phyloP scores from a whole-genome alignment of 208 protist species.

The Leishmania turanica region DNA sequence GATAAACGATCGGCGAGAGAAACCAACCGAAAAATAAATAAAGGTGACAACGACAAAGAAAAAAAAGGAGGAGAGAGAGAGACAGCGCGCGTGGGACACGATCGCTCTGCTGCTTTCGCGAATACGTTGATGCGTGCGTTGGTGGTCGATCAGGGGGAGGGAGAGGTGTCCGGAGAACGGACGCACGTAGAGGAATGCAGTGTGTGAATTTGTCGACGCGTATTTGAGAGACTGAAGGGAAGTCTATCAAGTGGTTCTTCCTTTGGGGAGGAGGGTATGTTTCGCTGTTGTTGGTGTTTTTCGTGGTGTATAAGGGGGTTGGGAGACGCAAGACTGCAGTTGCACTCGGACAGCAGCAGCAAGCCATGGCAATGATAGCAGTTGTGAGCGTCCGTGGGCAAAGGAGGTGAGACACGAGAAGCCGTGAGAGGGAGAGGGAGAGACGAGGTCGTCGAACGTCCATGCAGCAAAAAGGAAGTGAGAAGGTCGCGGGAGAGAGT shows the following conservation, averaged over 20 bases:
- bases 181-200: conserved; percentile 1
- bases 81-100: not conserved
- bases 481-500: not conserved
- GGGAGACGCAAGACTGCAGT: not conserved
- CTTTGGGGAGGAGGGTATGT: not conserved
- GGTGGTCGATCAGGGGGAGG: not conserved
- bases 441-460: not conserved
- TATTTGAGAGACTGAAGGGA: not conserved
- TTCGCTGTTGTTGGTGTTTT: not conserved
- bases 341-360: not conserved
- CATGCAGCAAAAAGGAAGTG: not conserved
- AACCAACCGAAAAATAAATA: not conserved
- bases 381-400: not conserved
- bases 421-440: not conserved
- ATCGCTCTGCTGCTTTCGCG: not conserved
- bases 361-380: not conserved
- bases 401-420: not conserved
- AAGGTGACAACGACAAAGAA: not conserved
- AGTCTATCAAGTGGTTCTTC: not conserved
- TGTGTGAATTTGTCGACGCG: not conserved
- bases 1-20: not conserved
- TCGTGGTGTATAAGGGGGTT: not conserved
- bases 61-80: not conserved
- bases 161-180: not conserved
- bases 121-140: not conserved